Base-by-base conservation (phyloP, 345 rosid species). In the Lenwebbia sp. region DNA sequence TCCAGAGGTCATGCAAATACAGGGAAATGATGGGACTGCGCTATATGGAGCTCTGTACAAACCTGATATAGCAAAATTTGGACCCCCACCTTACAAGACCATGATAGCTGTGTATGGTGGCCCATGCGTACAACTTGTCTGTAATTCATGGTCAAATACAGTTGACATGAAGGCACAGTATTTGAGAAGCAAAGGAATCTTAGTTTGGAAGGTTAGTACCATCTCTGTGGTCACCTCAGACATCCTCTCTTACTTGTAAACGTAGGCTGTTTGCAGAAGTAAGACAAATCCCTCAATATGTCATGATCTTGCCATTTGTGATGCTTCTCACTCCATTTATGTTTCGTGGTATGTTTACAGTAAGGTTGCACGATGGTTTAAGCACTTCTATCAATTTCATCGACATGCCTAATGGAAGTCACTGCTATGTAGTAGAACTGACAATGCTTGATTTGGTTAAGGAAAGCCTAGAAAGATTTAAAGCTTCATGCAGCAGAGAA, bases 81-180 rank as follows among this genome's bases (percentile, higher is more conserved):
- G 99, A 44, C 98, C 99, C 83, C 99, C 99, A 33, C 99, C 99
- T 2, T 97, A 96, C 92, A 96, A 92, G 91, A 95, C 98, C 37
- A 87, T 97, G 93, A 87, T 95, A 88, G 92, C 91, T 47, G 99
- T 96, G 22, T 97, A 97, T 41, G 99, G 99, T 54, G 99, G 99
- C 78, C 99, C 99, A 5, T 51, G 95, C 37, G 94, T 95, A 57
- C 99, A 97, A 87, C 70, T 91, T 86, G 98, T 97, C 9, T 88
- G 85, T 86, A 88, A 97, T 88, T 95, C 98, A 57, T 97, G 99
- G 99, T 86, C 92, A 83, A 94, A 89, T 86, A 92, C 95, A 17
- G 99, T 96, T 54, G 99, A 97, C 92, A 94, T 97, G 99, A 94
- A 95, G 89, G 98, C 99, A 25, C 99, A 97, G 85, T 94, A 91